Base-by-base conservation (phyloP, 1,284 basidiomycete species). In the Ceratobasidium sp. region DNA sequence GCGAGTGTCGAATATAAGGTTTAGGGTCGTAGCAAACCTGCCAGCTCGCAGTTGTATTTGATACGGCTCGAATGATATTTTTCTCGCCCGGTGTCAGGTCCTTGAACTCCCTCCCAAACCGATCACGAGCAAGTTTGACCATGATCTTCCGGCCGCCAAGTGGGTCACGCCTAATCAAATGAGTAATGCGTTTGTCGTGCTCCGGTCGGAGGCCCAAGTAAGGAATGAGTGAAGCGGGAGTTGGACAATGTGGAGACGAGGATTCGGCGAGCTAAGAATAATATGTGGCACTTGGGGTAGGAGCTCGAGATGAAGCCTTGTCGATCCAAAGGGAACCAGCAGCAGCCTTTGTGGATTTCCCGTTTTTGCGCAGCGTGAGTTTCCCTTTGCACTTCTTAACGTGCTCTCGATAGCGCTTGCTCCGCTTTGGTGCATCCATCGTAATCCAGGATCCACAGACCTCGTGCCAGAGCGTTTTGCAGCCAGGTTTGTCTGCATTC, bases 171-270 rank as follows among this genome's bases (percentile, higher is more conserved):
- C 38, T 14, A 8, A 64, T 14, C 3, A 64, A 10, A 35, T 20
- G n/a, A 20, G 7, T 8, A 41, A 64, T 10, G 16, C 30, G 16
- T 16, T 33, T 7, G n/a, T 64, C 14, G n/a, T 64, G 60, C 3
- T 27, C 33, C 3, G 60, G 14, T 64, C 60, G 60, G n/a, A 64
- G 60, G 16, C 60, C 60, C 30, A 27, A 38, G 60, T 30, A 64
- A 20, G n/a, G 16, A 35, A 64, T 14, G 12, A 64, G 30, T 16
- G 33, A 30, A 38, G 30, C 20, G 3, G 60, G 16, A 27, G 55
- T 23, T 41, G 38, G 38, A 41, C 6, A 41, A 41, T 5, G 38
- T 27, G 55, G 4, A 54, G 20, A 16, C 4, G 55, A 57, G 10
- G 38, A 10, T 41, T 41, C 38, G n/a, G 23, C 18, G 20, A 10